phyloP scores from a whole-genome alignment of 163 green algal genomes.

The Scenedesmus sp. region DNA sequence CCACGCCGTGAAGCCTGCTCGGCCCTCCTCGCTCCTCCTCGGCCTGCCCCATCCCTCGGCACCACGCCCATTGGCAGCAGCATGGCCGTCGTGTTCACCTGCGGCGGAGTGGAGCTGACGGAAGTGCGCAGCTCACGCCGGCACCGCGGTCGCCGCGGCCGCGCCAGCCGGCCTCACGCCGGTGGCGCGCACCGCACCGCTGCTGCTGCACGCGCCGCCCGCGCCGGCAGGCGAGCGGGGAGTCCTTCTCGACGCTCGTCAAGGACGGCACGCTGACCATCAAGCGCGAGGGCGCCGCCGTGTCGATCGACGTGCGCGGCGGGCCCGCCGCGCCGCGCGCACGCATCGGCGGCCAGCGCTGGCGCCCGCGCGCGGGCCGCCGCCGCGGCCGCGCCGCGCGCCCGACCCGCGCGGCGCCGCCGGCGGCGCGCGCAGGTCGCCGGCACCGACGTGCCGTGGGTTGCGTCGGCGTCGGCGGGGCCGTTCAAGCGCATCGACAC shows the following conservation, averaged over 20 bases:
- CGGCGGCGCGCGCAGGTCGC: slow-evolving; percentile 35
- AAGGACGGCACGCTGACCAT: slow-evolving; percentile 11
- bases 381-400: too few relatives aligned
- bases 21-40: too few relatives aligned
- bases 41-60: too few relatives aligned
- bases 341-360: too few relatives aligned
- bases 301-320: slow-evolving; percentile 17
- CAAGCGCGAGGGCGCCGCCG: neutral
- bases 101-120: slow-evolving; percentile 20
- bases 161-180: neutral
- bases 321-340: too few relatives aligned
- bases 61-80: too few relatives aligned
- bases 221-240: slow-evolving; percentile 5
- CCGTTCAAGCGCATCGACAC: slow-evolving; percentile 41
- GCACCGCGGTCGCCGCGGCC: neutral
- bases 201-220: neutral
- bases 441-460: slow-evolving; percentile 9
- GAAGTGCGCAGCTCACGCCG: neutral
- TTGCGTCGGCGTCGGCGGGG: neutral
- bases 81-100: slow-evolving; percentile 18
- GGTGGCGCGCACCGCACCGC: neutral
- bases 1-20: too few relatives aligned
- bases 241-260: slow-evolving; percentile 30
- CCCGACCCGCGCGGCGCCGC: too few relatives aligned
- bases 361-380: too few relatives aligned